Evolutionary conservation across 768 basidiomycete species (phyloP).

Genomic region (Dentipellis sp.): DNA sequence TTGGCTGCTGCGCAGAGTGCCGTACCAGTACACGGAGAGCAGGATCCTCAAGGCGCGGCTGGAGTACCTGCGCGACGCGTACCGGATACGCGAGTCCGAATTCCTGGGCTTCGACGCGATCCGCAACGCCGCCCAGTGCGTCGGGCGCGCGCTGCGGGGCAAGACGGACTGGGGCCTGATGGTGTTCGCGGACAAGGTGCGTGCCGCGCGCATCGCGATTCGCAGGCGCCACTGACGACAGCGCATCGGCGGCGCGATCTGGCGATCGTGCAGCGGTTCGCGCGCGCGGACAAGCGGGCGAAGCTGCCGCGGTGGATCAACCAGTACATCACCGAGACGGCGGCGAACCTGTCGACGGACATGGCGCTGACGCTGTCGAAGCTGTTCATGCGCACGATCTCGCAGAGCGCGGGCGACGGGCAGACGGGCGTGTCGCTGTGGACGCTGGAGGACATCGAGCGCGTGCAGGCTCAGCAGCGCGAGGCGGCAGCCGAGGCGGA

Average conservation of each 20-base stretch:
- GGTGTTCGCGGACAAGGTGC: slow-evolving; percentile 97
- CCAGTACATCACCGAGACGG: slow-evolving; percentile 97
- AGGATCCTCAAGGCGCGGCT: slow-evolving; percentile 94
- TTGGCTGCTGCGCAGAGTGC: slow-evolving; percentile 45
- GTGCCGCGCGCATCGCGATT: slow-evolving; percentile 5
- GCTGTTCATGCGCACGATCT: slow-evolving; percentile 96
- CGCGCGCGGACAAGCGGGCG: slow-evolving; percentile 85
- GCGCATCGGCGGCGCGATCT: slow-evolving; percentile 1
- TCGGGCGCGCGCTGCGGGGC: slow-evolving; percentile 92
- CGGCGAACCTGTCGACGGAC: slow-evolving; percentile 95
- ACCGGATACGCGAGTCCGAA: slow-evolving; percentile 96
- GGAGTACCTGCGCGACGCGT: slow-evolving; percentile 96
- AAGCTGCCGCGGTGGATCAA: slow-evolving; percentile 99
- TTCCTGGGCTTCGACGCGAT: slow-evolving; percentile 99
- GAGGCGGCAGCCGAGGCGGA: slow-evolving; percentile 47
- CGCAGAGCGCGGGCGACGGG: slow-evolving; percentile 94
- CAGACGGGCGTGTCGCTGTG: slow-evolving; percentile 92
- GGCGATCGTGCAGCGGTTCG: slow-evolving; percentile 59
- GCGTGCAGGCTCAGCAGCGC: slow-evolving; percentile 75
- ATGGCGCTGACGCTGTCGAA: slow-evolving; percentile 94
- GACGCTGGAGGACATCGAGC: slow-evolving; percentile 88
- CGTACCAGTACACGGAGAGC: slow-evolving; percentile 97
- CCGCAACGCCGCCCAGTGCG: slow-evolving; percentile 98
- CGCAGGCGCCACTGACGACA: neutral
- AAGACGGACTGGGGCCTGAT: slow-evolving; percentile 99